Evolutionary conservation across 1,284 basidiomycete species (phyloP).

Genomic region (Ustilago curta): DNA sequence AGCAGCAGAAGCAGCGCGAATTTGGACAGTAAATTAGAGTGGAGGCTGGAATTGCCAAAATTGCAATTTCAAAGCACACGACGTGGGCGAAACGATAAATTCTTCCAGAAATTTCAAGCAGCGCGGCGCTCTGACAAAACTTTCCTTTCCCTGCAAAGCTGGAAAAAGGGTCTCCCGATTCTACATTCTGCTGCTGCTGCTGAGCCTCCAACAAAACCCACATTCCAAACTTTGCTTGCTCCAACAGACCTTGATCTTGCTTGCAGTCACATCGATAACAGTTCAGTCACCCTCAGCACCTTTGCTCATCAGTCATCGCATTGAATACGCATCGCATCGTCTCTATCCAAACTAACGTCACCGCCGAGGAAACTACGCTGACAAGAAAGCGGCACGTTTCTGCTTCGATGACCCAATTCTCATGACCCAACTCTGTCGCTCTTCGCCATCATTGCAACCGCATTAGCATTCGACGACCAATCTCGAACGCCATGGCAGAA

Average conservation of each 20-base stretch:
- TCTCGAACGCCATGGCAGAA: conserved; percentile 13
- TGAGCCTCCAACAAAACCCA: not conserved
- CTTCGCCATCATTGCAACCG: not conserved
- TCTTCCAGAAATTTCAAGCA: conserved; percentile 42
- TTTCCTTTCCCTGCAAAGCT: not conserved
- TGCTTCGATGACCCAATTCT: conserved; percentile 5
- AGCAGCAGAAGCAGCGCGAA: not conserved
- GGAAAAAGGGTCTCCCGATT: conserved; percentile 17
- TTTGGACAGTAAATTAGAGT: conserved; percentile 2
- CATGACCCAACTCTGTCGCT: conserved; percentile 1
- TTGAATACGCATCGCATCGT: too few species aligned
- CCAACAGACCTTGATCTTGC: not conserved
- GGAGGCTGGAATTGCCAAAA: conserved; percentile 9
- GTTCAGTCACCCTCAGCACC: too few species aligned
- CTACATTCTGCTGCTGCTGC: not conserved
- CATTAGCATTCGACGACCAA: not conserved
- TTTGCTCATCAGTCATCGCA: too few species aligned
- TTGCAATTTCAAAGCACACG: not conserved
- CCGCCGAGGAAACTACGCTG: not conserved
- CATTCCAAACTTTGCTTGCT: not conserved
- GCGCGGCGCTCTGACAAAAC: conserved; percentile 2
- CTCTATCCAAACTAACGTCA: not conserved
- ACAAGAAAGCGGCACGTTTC: too few species aligned
- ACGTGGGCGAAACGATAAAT: conserved; percentile 4
- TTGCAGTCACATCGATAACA: conserved; percentile 6